phyloP scores from a whole-genome alignment of 176 grass and related monocot species.

The Oryza glumipatula region DNA sequence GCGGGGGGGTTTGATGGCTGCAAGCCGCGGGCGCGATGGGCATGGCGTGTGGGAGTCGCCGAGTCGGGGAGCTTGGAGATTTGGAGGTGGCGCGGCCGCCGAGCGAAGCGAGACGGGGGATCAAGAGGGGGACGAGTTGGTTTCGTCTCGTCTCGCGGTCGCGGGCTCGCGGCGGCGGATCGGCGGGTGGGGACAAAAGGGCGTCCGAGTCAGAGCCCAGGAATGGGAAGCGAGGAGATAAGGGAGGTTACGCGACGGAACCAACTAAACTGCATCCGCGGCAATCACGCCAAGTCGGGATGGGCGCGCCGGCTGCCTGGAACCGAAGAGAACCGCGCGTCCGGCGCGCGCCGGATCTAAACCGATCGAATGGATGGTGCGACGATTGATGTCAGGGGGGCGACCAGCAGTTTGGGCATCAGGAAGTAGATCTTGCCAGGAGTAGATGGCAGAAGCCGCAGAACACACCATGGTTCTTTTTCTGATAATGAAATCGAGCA shows the following conservation, averaged over 20 bases:
- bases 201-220: conserved; percentile 29
- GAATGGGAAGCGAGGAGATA: conserved; percentile 17
- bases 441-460: too few species aligned
- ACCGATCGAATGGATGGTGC: too few species aligned
- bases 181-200: conserved; percentile 32
- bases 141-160: conserved; percentile 1
- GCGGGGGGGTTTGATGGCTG: background rate
- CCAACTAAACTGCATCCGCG: conserved; percentile 13
- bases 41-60: conserved; percentile 42
- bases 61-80: background rate
- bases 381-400: too few species aligned
- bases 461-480: too few species aligned
- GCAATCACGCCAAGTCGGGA: background rate
- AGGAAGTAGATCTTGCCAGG: too few species aligned
- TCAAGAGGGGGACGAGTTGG: conserved; percentile 20
- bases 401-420: too few species aligned
- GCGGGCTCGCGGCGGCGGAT: background rate
- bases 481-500: too few species aligned
- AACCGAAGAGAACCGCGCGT: background rate
- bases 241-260: conserved; percentile 22
- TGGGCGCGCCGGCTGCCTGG: background rate
- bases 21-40: background rate
- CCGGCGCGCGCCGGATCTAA: too few species aligned
- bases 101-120: background rate
- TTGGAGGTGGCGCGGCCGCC: background rate